A percentile compares a stretch with the other conserved stretches of the same genome.
phyloP scores from a whole-genome alignment of 306 rosid species.

The Castanea crenata region DNA sequence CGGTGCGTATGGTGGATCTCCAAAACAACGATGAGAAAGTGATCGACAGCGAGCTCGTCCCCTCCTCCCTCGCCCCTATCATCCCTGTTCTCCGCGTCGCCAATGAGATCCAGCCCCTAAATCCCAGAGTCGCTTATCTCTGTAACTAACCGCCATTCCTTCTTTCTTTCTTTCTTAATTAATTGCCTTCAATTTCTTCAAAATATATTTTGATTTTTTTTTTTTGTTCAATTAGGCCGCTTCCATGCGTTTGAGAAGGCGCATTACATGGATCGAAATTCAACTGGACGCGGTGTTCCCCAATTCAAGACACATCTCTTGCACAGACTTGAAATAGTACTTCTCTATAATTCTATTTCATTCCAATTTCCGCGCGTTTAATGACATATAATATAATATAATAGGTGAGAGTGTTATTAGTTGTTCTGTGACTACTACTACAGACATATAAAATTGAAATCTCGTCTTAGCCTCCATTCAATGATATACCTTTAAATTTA shows the following conservation, averaged over 20 bases:
- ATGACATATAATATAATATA: too few species aligned
- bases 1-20: too few species aligned
- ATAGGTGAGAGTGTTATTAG: neutral
- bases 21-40: slow-evolving; percentile 45
- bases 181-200: neutral
- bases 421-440: neutral
- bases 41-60: slow-evolving; percentile 63
- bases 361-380: too few species aligned
- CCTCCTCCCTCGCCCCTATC: slow-evolving; percentile 64
- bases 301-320: slow-evolving; percentile 87
- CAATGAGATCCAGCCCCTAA: slow-evolving; percentile 62
- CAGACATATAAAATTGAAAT: too few species aligned
- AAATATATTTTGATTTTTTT: neutral
- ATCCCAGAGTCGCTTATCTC: slow-evolving; percentile 87
- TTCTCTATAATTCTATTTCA: too few species aligned
- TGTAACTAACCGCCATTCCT: slow-evolving; percentile 43
- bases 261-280: slow-evolving; percentile 70
- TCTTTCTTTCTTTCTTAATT: neutral
- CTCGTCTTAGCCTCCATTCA: neutral
- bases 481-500: neutral
- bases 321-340: slow-evolving; percentile 54
- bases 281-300: slow-evolving; percentile 91
- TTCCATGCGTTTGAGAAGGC: slow-evolving; percentile 96
- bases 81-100: slow-evolving; percentile 93
- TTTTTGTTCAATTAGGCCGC: slow-evolving; percentile 61